These are phyloP conservation scores for Hemerocallis citrina DNA, from an alignment of 106 monocot genomes.

Conservation along the genomic window DNA sequence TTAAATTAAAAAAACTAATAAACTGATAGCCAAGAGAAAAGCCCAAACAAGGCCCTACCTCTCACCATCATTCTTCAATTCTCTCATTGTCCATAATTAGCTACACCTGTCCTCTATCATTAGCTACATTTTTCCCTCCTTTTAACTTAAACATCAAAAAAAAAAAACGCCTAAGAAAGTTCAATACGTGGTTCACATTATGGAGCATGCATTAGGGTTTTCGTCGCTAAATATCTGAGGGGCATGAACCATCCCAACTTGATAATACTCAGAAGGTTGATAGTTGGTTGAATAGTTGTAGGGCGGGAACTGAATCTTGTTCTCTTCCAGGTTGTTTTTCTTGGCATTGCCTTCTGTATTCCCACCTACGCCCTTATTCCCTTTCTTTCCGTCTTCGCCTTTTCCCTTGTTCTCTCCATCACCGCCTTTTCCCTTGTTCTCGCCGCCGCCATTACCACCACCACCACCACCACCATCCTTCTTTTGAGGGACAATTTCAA, in stretches of 20 bases:
- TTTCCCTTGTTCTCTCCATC: conserved; percentile 17
- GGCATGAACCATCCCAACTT: conserved; percentile 30
- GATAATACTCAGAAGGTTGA: conserved; percentile 6
- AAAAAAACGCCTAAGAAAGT: too few species aligned
- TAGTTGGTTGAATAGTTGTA: too few species aligned
- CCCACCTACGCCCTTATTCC: background rate
- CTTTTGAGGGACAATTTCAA: conserved; percentile 36
- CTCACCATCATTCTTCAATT: too few species aligned
- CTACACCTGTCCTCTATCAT: too few species aligned
- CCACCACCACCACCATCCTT: conserved; percentile 18
- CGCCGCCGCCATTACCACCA: conserved; percentile 8
- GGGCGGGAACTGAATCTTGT: too few species aligned
- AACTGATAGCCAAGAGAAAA: too few species aligned
- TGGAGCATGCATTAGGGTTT: conserved; percentile 76
- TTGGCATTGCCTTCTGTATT: conserved; percentile 5
- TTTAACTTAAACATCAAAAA: too few species aligned
- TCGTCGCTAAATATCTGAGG: conserved; percentile 85
- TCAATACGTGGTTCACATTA: too few species aligned
- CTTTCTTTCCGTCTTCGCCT: conserved; percentile 12
- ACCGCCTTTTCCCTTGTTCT: conserved; percentile 12
- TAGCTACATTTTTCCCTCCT: too few species aligned
- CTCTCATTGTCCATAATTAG: too few species aligned
- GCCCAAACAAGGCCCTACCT: too few species aligned
- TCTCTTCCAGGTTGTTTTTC: background rate
- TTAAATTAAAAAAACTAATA: too few species aligned